phyloP scores from a whole-genome alignment of 768 basidiomycete genomes.

The Tulasnella sp. region DNA sequence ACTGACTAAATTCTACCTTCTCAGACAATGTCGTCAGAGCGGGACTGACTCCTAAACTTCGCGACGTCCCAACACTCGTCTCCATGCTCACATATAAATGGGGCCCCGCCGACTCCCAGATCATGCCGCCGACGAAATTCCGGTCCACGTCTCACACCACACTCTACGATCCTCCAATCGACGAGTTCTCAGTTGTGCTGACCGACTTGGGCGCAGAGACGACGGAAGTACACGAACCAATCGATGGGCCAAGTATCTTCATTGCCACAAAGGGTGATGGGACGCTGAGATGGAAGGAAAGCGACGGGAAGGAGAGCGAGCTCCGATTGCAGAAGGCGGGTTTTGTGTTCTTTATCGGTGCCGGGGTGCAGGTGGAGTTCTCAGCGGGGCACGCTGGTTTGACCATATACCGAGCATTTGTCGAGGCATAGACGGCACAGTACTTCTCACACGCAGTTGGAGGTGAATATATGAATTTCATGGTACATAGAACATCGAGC shows the following conservation, averaged over 20 bases:
- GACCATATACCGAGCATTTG: slow-evolving; percentile 57
- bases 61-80: slow-evolving; percentile 86
- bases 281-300: slow-evolving; percentile 37
- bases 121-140: slow-evolving; percentile 51
- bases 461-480: no score
- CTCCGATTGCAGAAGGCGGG: slow-evolving; percentile 44
- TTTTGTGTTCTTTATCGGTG: slow-evolving; percentile 74
- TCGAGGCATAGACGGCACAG: slow-evolving; percentile 4
- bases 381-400: slow-evolving; percentile 31
- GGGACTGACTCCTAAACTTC: slow-evolving; percentile 90
- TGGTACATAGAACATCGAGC: no score
- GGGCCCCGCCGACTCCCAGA: slow-evolving; percentile 53
- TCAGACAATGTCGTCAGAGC: slow-evolving; percentile 95
- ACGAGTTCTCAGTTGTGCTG: slow-evolving; percentile 82
- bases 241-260: slow-evolving; percentile 77
- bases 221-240: slow-evolving; percentile 42
- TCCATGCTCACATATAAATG: slow-evolving; percentile 76
- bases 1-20: no score
- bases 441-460: no score
- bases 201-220: slow-evolving; percentile 35
- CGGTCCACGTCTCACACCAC: slow-evolving; percentile 30
- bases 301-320: slow-evolving; percentile 21
- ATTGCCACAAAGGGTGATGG: slow-evolving; percentile 68
- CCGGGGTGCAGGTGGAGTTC: slow-evolving; percentile 48
- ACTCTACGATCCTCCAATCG: slow-evolving; percentile 84